Percentiles rank a stretch among this genome's conserved stretches.
These are phyloP conservation scores for Peronospora destructor DNA, from an alignment of 352 stramenopile genomes.

Conservation along the genomic window DNA sequence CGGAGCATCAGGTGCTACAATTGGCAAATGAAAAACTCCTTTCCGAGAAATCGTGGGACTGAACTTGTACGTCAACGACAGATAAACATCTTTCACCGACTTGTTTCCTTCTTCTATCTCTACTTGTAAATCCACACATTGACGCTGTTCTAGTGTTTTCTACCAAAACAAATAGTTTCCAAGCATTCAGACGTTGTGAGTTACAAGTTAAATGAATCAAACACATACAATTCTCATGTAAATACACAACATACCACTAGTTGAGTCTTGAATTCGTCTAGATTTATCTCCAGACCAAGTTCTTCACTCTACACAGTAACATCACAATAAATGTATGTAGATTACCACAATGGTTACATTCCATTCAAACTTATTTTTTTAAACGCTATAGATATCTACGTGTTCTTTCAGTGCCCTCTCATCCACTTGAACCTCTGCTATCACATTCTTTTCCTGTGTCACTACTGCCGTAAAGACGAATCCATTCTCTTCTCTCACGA, in stretches of 20 bases:
- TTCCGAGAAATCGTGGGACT: conserved; percentile 46
- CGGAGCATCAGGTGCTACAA: conserved; percentile 25
- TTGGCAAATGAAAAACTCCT: conserved; percentile 36
- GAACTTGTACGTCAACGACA: conserved; percentile 62
- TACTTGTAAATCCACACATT: conserved; percentile 37
- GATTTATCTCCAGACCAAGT: conserved; percentile 44
- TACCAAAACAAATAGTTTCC: conserved; percentile 4
- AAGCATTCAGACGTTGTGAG: not conserved
- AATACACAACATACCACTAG: conserved; percentile 28
- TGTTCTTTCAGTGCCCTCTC: conserved; percentile 27
- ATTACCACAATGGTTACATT: not conserved
- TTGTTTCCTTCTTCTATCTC: conserved; percentile 16
- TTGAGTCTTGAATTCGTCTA: conserved; percentile 27
- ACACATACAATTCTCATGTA: too few species aligned
- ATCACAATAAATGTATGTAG: not conserved
- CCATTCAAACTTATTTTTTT: not conserved
- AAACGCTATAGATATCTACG: conserved; percentile 8
- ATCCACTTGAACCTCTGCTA: conserved; percentile 40
- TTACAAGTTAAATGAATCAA: too few species aligned
- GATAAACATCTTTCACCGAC: conserved; percentile 13
- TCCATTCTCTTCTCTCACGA: conserved; percentile 21
- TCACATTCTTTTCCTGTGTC: conserved; percentile 2
- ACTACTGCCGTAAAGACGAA: conserved; percentile 38
- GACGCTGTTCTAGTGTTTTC: conserved; percentile 37
- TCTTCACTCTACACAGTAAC: conserved; percentile 38